A percentile compares a stretch with the other conserved stretches of the same genome.
These are phyloP conservation scores for Pseudognaphalium luteoalbum DNA, from an alignment of 129 eudicot species.

Conservation along the genomic window DNA sequence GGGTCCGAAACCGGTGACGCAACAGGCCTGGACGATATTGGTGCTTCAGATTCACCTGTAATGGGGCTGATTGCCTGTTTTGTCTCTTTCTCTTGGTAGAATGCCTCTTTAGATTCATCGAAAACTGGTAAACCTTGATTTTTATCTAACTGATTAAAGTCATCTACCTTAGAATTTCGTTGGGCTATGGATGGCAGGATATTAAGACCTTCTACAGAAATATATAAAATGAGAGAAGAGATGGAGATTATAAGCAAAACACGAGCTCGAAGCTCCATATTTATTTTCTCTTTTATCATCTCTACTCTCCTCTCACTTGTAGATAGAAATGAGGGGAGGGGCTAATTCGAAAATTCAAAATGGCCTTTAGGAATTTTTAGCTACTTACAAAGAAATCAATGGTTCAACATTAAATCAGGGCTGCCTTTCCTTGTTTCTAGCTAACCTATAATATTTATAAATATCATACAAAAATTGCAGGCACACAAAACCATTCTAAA, in stretches of 20 bases:
- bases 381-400: conserved; percentile 14
- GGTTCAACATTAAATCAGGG: conserved; percentile 29
- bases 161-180: conserved; percentile 12
- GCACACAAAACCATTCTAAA: neutral
- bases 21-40: neutral
- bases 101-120: conserved; percentile 14
- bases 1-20: neutral
- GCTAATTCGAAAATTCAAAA: conserved; percentile 22
- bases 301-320: conserved; percentile 37
- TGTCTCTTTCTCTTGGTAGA: neutral
- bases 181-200: conserved; percentile 35
- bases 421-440: conserved; percentile 26
- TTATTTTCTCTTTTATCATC: conserved; percentile 28
- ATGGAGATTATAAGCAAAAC: conserved; percentile 37
- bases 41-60: neutral
- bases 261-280: conserved; percentile 38
- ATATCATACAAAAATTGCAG: neutral
- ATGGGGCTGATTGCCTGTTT: neutral
- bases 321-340: conserved; percentile 27
- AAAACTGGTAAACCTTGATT: conserved; percentile 25
- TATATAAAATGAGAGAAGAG: conserved; percentile 44
- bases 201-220: conserved; percentile 32
- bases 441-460: neutral
- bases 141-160: neutral
- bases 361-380: neutral